Percentiles rank a stretch among this genome's conserved stretches.
phyloP scores from a whole-genome alignment of 768 basidiomycete species.

The Porphyrellus cyaneotinctus region DNA sequence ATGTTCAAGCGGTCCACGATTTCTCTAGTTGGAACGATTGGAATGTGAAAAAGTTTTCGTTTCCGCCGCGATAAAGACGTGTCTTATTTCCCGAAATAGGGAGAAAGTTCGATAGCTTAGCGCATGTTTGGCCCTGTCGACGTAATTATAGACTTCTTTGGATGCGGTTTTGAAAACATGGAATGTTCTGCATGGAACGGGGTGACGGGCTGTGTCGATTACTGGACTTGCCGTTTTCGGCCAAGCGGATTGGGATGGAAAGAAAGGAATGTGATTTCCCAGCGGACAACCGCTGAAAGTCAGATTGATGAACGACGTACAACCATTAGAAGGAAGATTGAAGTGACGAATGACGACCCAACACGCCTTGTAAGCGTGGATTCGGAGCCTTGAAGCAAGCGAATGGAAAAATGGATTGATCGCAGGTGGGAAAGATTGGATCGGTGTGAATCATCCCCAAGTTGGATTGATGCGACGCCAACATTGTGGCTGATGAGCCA shows the following conservation, averaged over 20 bases:
- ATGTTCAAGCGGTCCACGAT: slow-evolving; percentile 1
- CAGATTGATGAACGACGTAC: neutral
- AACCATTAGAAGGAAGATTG: neutral
- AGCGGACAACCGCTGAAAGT: too few species aligned
- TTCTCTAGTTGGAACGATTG: neutral
- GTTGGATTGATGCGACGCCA: neutral
- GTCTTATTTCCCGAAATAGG: neutral
- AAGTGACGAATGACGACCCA: neutral
- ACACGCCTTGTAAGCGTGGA: slow-evolving; percentile 17
- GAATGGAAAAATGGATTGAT: neutral
- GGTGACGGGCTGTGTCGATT: slow-evolving; percentile 16
- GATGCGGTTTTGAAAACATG: slow-evolving; percentile 1
- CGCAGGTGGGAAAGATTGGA: slow-evolving; percentile 1
- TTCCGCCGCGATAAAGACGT: slow-evolving; percentile 13
- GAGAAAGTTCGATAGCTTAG: slow-evolving; percentile 1
- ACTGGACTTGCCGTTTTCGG: slow-evolving; percentile 16
- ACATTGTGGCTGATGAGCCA: neutral
- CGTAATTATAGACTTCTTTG: slow-evolving; percentile 13
- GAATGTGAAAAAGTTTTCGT: slow-evolving; percentile 1
- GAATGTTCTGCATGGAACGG: slow-evolving; percentile 27
- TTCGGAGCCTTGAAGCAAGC: neutral
- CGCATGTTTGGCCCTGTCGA: slow-evolving; percentile 23
- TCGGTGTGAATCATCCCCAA: neutral
- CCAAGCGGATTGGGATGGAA: neutral
- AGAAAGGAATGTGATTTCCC: too few species aligned